Evolutionary conservation across 257 asterid genomes (phyloP).

Genomic region (Solanum virginianum): DNA sequence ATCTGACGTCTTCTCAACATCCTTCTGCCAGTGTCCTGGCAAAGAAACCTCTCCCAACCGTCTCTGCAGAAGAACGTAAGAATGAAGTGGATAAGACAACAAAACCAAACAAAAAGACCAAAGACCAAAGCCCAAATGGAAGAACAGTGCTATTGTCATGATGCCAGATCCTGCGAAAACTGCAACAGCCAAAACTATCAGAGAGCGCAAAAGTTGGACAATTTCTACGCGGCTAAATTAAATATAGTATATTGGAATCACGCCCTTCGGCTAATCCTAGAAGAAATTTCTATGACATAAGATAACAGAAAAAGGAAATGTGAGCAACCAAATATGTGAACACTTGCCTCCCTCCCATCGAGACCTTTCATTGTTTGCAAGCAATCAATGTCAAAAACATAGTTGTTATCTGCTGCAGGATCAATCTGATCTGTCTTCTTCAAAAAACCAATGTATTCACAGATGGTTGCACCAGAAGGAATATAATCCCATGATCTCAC

Average conservation of each 20-base stretch:
- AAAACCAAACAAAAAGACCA: background rate
- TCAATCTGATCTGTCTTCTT: conserved; percentile 41
- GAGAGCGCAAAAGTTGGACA: background rate
- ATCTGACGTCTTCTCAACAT: conserved; percentile 31
- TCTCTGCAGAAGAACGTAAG: conserved; percentile 30
- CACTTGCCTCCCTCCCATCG: conserved; percentile 72
- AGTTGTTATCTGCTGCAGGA: conserved; percentile 48
- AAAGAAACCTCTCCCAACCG: conserved; percentile 62
- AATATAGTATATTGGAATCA: background rate
- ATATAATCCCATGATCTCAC: conserved; percentile 85
- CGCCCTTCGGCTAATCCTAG: background rate
- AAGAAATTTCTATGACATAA: background rate
- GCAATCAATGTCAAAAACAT: conserved; percentile 78
- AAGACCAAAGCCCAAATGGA: background rate
- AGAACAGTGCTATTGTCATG: background rate
- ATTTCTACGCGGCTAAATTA: background rate
- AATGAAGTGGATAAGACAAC: background rate
- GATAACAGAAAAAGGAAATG: background rate
- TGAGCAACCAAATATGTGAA: background rate
- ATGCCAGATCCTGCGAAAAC: background rate
- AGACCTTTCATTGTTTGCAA: conserved; percentile 83
- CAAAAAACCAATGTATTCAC: conserved; percentile 71
- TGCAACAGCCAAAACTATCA: background rate
- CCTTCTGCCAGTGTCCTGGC: conserved; percentile 37
- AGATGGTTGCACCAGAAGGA: conserved; percentile 74